phyloP scores from a whole-genome alignment of 805 yeast species.

The Cyberlindnera lachancei region DNA sequence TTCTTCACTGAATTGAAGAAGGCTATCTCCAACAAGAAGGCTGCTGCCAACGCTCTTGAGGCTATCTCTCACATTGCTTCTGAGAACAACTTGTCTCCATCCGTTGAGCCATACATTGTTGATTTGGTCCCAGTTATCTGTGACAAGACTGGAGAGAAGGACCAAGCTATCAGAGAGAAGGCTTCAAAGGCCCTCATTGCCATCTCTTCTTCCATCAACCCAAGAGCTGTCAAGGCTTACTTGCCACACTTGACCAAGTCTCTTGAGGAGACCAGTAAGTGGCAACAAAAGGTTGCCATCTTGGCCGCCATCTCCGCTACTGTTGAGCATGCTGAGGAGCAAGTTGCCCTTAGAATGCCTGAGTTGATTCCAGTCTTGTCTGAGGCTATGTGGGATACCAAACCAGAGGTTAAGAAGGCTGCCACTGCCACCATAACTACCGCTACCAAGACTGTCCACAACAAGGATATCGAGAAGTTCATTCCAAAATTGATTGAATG shows the following conservation, averaged over 20 bases:
- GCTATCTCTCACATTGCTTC: slow-evolving; percentile 84
- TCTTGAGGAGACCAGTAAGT: slow-evolving; percentile 72
- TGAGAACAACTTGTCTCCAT: slow-evolving; percentile 70
- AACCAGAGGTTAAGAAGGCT: slow-evolving; percentile 94
- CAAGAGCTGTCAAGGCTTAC: slow-evolving; percentile 84
- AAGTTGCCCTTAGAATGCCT: slow-evolving; percentile 98
- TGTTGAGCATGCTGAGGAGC: slow-evolving; percentile 92
- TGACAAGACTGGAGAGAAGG: slow-evolving; percentile 86
- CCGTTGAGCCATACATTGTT: slow-evolving; percentile 94
- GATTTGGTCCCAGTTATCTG: slow-evolving; percentile 64
- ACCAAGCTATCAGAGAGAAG: slow-evolving; percentile 59
- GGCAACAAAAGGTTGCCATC: slow-evolving; percentile 96
- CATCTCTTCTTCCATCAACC: slow-evolving; percentile 77
- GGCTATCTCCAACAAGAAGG: slow-evolving; percentile 78
- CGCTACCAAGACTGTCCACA: slow-evolving; percentile 95
- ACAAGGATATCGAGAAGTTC: slow-evolving; percentile 99
- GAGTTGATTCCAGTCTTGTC: slow-evolving; percentile 97
- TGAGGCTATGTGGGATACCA: slow-evolving; percentile 99
- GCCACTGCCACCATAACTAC: slow-evolving; percentile 94
- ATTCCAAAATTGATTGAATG: slow-evolving; percentile 96
- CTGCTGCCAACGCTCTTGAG: slow-evolving; percentile 70
- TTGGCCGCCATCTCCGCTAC: slow-evolving; percentile 77
- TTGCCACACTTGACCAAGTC: slow-evolving; percentile 72
- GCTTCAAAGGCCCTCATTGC: slow-evolving; percentile 75
- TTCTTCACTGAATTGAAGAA: slow-evolving; percentile 74